Evolutionary conservation across 169 alveolate genomes (phyloP).

Genomic region (Eimeria acervulina): DNA sequence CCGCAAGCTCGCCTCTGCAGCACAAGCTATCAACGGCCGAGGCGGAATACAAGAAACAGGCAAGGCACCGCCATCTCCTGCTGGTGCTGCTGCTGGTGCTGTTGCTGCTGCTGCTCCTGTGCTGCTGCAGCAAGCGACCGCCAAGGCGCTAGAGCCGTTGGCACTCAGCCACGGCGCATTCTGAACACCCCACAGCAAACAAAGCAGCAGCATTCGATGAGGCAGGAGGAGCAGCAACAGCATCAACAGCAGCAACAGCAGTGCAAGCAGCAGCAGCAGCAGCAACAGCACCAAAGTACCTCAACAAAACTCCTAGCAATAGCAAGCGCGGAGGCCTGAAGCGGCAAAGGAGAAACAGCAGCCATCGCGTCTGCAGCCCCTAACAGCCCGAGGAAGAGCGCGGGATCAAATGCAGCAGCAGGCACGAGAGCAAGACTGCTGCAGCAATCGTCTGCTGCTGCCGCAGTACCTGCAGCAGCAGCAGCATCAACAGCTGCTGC

Average conservation of each 20-base stretch:
- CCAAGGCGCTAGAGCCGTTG: background rate
- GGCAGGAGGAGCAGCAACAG: no score
- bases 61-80: background rate
- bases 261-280: background rate
- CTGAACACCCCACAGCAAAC: conserved; percentile 2
- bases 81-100: conserved; percentile 12
- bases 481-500: background rate
- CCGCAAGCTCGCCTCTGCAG: background rate
- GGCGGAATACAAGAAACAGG: no score
- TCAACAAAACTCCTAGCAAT: conserved; percentile 13
- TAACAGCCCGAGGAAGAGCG: conserved; percentile 7
- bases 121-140: background rate
- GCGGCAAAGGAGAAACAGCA: conserved; percentile 29
- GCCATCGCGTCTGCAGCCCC: conserved; percentile 46
- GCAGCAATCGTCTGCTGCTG: background rate
- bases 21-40: background rate
- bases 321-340: conserved; percentile 31
- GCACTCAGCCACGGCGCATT: conserved; percentile 32
- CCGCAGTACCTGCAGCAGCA: background rate
- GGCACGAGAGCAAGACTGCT: conserved; percentile 55
- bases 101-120: background rate
- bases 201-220: background rate
- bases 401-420: conserved; percentile 43
- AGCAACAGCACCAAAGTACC: conserved; percentile 26
- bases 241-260: no score